Conservation (phyloP, 2,329 filamentous ascomycete species). For the Claviceps spartinae region DNA sequence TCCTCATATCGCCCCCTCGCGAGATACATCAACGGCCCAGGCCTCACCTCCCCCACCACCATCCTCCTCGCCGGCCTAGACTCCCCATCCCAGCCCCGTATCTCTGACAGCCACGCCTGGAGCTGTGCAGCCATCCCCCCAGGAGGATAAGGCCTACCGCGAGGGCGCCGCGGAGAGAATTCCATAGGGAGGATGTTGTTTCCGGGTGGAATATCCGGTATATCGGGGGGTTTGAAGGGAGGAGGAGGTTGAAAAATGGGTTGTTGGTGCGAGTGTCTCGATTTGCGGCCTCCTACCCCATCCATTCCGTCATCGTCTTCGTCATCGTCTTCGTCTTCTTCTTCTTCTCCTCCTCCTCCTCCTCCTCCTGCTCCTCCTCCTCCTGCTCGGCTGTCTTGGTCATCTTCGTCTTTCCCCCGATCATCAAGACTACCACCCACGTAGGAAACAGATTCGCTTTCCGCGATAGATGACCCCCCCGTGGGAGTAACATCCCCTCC, state of each 20-base stretch:
- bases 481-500: too few relatives aligned
- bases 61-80: slow-evolving; percentile 10
- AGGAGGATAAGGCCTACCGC: slow-evolving; percentile 21
- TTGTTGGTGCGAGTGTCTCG: slow-evolving; percentile 12
- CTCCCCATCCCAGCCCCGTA: slow-evolving; percentile 21
- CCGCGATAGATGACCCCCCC: too few relatives aligned
- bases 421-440: not conserved
- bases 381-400: not conserved
- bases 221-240: slow-evolving; percentile 23
- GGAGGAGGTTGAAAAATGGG: slow-evolving; percentile 26
- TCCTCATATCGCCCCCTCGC: slow-evolving; percentile 11
- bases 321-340: not conserved
- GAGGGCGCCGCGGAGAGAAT: slow-evolving; percentile 25
- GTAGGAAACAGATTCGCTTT: too few relatives aligned
- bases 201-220: slow-evolving; percentile 5
- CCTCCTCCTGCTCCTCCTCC: not conserved
- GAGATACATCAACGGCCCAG: slow-evolving; percentile 23
- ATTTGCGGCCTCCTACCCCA: not conserved
- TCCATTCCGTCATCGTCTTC: not conserved
- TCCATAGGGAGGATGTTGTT: slow-evolving; percentile 12
- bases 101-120: slow-evolving; percentile 28
- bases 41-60: slow-evolving; percentile 16
- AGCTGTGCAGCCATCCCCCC: slow-evolving; percentile 26
- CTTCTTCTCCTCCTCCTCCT: too few relatives aligned
- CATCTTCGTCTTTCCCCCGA: not conserved